A percentile compares a stretch with the other conserved stretches of the same genome.
phyloP scores from a whole-genome alignment of 78 protist genomes.

The Dictyostelium intermedium region DNA sequence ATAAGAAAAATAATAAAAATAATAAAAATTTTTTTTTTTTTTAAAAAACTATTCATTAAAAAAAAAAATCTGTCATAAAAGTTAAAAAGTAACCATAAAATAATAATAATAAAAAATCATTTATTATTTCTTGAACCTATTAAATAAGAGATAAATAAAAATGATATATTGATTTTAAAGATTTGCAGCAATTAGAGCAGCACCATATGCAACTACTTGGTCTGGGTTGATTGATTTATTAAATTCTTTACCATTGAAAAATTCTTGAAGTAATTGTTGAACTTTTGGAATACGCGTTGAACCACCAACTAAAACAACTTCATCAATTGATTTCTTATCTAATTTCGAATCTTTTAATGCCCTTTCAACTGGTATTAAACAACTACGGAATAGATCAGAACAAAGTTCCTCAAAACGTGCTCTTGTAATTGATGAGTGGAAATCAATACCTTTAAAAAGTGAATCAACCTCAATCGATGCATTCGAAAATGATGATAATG shows the following conservation, averaged over 20 bases:
- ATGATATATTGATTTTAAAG: conserved; percentile 66
- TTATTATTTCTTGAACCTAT: too few species aligned
- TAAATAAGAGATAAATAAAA: too few species aligned
- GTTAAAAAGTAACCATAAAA: too few species aligned
- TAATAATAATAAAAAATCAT: too few species aligned
- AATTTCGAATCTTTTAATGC: conserved; percentile 90
- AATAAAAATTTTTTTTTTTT: too few species aligned
- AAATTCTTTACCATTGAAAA: conserved; percentile 94
- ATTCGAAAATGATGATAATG: conserved; percentile 86
- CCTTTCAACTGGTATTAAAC: conserved; percentile 85
- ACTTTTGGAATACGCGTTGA: conserved; percentile 96
- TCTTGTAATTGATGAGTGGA: conserved; percentile 89
- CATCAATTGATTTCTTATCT: conserved; percentile 89
- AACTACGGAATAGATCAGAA: conserved; percentile 85
- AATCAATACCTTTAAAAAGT: conserved; percentile 92
- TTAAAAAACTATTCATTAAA: too few species aligned
- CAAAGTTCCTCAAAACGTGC: conserved; percentile 95
- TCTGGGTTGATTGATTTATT: conserved; percentile 94
- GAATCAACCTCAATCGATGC: conserved; percentile 94
- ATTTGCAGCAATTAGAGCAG: conserved; percentile 92
- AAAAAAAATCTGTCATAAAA: too few species aligned
- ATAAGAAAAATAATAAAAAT: too few species aligned
- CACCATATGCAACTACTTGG: conserved; percentile 94
- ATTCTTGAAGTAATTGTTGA: conserved; percentile 89
- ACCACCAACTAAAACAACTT: conserved; percentile 96